A percentile compares a stretch with the other conserved stretches of the same genome.
Conservation (phyloP, 441 rosid genomes). For the Capsella rubella region DNA sequence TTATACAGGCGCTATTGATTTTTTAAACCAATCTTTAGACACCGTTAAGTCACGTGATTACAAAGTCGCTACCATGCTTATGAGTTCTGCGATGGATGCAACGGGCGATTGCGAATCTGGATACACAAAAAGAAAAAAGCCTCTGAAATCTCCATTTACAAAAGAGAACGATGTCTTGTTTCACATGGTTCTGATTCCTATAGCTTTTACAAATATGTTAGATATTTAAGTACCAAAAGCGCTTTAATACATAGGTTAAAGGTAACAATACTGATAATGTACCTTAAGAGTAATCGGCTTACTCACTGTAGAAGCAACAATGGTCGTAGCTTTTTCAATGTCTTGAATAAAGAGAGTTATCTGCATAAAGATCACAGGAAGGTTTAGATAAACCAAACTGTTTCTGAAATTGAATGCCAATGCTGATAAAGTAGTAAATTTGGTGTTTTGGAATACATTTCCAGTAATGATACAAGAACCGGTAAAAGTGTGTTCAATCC, state of each 20-base stretch:
- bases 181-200: constrained; percentile 44
- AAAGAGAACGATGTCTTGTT: constrained; percentile 46
- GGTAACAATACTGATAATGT: background rate
- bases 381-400: constrained; percentile 18
- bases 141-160: constrained; percentile 44
- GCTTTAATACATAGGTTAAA: background rate
- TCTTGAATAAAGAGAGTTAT: constrained; percentile 10
- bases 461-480: background rate
- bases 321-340: constrained; percentile 19
- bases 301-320: constrained; percentile 28
- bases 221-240: constrained; percentile 3
- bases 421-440: constrained; percentile 1
- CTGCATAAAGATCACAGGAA: constrained; percentile 32
- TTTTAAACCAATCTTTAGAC: constrained; percentile 35
- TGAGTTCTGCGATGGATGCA: constrained; percentile 58
- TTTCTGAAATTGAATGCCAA: background rate
- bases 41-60: constrained; percentile 43
- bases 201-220: constrained; percentile 52
- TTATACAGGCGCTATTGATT: constrained; percentile 43
- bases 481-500: background rate
- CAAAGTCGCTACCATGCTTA: constrained; percentile 34
- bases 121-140: constrained; percentile 45
- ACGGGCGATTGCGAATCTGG: constrained; percentile 54
- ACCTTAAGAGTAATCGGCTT: constrained; percentile 25
- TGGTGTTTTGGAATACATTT: constrained; percentile 7